Conservation (phyloP, 352 stramenopile species). For the Globisporangium mamillatum region DNA sequence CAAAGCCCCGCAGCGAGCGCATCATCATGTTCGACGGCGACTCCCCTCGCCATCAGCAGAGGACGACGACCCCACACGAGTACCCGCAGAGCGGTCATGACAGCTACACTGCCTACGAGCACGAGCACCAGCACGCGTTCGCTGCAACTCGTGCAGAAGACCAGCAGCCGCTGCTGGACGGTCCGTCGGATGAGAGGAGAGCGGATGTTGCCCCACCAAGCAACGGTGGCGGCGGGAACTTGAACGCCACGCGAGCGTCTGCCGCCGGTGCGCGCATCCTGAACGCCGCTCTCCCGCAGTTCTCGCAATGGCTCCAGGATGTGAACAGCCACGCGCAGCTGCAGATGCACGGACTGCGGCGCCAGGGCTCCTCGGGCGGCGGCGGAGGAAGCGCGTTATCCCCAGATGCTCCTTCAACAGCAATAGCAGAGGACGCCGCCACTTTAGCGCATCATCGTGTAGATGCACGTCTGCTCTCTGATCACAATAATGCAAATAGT, state of each 20-base stretch:
- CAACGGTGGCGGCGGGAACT: background rate
- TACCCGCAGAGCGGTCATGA: background rate
- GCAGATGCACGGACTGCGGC: constrained; percentile 5
- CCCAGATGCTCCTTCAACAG: background rate
- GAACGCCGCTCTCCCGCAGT: constrained; percentile 21
- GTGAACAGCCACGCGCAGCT: constrained; percentile 13
- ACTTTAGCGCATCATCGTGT: background rate
- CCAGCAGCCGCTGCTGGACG: background rate
- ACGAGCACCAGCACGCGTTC: background rate
- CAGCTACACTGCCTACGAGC: background rate
- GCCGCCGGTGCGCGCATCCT: constrained; percentile 16
- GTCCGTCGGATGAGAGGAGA: background rate
- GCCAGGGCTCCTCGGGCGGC: constrained; percentile 4
- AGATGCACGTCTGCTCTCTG: background rate
- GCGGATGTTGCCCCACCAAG: background rate
- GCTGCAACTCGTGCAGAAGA: background rate
- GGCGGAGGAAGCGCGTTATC: background rate
- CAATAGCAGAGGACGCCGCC: background rate
- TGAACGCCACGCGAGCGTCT: background rate
- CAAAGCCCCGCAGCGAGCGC: background rate
- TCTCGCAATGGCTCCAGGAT: constrained; percentile 30
- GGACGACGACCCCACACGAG: background rate
- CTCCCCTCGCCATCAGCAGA: background rate
- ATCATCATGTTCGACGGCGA: background rate
- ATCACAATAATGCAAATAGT: background rate